These are phyloP conservation scores for Naganishia onofrii DNA, from an alignment of 768 basidiomycete genomes.

Conservation along the genomic window DNA sequence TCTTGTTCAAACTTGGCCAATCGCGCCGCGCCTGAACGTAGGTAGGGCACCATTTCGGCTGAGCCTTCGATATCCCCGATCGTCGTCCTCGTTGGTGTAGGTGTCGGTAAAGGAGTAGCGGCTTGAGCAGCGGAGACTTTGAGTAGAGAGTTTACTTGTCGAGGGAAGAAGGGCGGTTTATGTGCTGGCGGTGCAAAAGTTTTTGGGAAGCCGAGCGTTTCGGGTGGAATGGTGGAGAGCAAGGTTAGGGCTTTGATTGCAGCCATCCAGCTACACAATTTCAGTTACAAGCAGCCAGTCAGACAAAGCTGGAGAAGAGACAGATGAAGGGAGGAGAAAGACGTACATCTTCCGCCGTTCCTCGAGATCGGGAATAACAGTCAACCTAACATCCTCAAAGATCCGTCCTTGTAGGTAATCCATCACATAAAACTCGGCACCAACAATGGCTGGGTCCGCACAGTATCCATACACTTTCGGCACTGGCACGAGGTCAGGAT, in stretches of 20 bases:
- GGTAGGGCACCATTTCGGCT: conserved; percentile 41
- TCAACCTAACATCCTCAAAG: conserved; percentile 80
- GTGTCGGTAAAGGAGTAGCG: conserved; percentile 51
- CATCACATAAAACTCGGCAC: conserved; percentile 95
- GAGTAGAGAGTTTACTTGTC: conserved; percentile 86
- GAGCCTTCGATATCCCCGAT: conserved; percentile 75
- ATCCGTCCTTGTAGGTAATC: conserved; percentile 91
- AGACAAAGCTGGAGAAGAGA: not conserved
- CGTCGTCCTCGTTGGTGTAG: conserved; percentile 59
- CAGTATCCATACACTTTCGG: conserved; percentile 82
- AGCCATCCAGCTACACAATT: conserved; percentile 41
- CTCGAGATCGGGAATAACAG: conserved; percentile 59
- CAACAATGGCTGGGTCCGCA: conserved; percentile 71
- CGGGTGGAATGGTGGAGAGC: conserved; percentile 59
- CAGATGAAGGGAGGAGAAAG: not conserved
- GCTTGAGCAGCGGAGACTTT: conserved; percentile 79
- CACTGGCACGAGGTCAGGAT: conserved; percentile 64
- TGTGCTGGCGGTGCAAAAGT: conserved; percentile 44
- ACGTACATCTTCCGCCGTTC: conserved; percentile 71
- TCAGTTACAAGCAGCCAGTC: not conserved
- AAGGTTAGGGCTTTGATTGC: conserved; percentile 44
- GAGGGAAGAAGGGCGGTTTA: conserved; percentile 71
- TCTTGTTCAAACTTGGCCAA: conserved; percentile 70
- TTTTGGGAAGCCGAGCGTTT: conserved; percentile 62
- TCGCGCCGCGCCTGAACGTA: conserved; percentile 53